Base-by-base conservation (phyloP, 78 protist species). In the Bigelowiella natans region DNA sequence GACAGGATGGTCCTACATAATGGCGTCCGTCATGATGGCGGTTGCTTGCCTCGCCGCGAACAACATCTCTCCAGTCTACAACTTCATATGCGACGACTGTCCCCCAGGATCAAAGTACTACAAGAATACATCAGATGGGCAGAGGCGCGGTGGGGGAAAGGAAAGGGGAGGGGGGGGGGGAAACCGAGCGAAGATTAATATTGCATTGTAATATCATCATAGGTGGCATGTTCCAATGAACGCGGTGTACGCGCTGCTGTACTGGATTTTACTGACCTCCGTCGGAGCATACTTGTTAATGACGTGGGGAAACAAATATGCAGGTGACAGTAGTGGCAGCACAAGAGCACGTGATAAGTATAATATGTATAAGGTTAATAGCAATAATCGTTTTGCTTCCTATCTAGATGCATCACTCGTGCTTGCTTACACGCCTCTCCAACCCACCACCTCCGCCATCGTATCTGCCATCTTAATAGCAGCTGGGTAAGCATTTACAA, bases 241-340 rank as follows among this genome's bases (percentile, higher is more conserved):
- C 36, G 38, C 87, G 7, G 11, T 85, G 7, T 85, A 28, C 87
- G 87, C 87, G 11, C 38, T 85, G 87, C 11, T 85, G 7, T 85
- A 85, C 38, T 85, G 87, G 87, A 37, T 85, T 18, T 37, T 85
- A 11, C 36, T 85, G 87, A 34, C 7, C 51, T 85, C 87, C 51
- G 36, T 85, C 11, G 36, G 87, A 26, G 38, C 51, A 37, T 85
- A 85, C 18, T 11, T 85, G 37, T 18, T 85, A 11, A 85, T 85
- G 7, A 85, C 87, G 7, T 85, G 87, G 87, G 87, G 51, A 85
- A 85, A 85, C 87, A 85, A 7, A 11, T 85, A 37, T 11, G 87
- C 87, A 85, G 73, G 73, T 51, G 18, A 51, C 18, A 18, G n/a
- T n/a, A n/a, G n/a, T n/a, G n/a, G n/a, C n/a, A n/a, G n/a, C n/a